These are phyloP conservation scores for Neopestalotiopsis clavispora DNA, from an alignment of 2,329 filamentous ascomycete species.

Conservation along the genomic window DNA sequence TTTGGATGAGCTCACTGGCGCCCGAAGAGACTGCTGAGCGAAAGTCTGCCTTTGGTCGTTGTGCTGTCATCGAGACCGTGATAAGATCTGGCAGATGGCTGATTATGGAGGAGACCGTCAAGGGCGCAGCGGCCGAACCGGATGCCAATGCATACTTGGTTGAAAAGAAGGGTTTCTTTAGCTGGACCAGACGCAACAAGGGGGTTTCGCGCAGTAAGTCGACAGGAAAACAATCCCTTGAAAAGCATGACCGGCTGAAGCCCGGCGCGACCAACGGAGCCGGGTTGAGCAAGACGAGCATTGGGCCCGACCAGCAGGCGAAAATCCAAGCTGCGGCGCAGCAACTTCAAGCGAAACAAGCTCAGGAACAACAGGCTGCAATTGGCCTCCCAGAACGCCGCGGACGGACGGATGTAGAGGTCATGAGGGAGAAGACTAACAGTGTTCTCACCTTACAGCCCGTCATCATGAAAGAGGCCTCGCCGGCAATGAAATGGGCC, in stretches of 20 bases:
- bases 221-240: constrained; percentile 63
- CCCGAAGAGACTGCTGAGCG: constrained; percentile 84
- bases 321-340: constrained; percentile 91
- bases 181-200: constrained; percentile 76
- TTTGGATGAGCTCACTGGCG: constrained; percentile 97
- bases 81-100: constrained; percentile 87
- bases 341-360: constrained; percentile 75
- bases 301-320: constrained; percentile 90
- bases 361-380: constrained; percentile 56
- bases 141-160: constrained; percentile 87
- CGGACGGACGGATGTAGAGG: constrained; percentile 60
- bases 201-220: constrained; percentile 71
- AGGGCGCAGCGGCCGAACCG: constrained; percentile 85
- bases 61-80: constrained; percentile 86
- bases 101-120: constrained; percentile 94
- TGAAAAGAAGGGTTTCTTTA: constrained; percentile 94
- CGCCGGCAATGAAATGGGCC: constrained; percentile 95
- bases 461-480: constrained; percentile 82
- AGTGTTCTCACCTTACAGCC: constrained; percentile 90
- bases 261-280: constrained; percentile 42
- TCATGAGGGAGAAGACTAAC: constrained; percentile 75
- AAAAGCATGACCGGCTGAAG: constrained; percentile 46
- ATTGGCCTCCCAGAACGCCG: constrained; percentile 50
- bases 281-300: constrained; percentile 76
- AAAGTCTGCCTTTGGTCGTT: constrained; percentile 93